Conservation (phyloP, 768 basidiomycete genomes). For the Dioszegia crocea region DNA sequence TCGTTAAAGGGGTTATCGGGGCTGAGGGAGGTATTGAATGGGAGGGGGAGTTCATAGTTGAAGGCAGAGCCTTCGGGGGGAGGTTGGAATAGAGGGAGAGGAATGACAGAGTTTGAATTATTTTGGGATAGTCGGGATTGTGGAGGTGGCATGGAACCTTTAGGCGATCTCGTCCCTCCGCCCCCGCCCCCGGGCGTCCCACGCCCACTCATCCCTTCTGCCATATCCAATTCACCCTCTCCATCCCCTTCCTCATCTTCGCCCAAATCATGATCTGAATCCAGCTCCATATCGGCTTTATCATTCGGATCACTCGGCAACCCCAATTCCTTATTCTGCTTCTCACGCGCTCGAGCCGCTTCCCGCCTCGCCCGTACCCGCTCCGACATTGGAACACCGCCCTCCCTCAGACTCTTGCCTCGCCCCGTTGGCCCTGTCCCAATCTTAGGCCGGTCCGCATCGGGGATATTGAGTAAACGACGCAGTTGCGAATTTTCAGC, state of each 20-base stretch:
- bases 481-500: slow-evolving; percentile 48
- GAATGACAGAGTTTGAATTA: background rate
- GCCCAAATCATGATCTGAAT: slow-evolving; percentile 6
- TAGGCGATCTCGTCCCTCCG: slow-evolving; percentile 9
- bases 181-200: slow-evolving; percentile 8
- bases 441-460: slow-evolving; percentile 35
- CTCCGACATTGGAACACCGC: slow-evolving; percentile 49
- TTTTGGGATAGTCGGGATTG: background rate
- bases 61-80: slow-evolving; percentile 13
- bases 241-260: background rate
- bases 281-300: slow-evolving; percentile 9
- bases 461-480: slow-evolving; percentile 33
- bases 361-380: slow-evolving; percentile 47
- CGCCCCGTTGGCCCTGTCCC: slow-evolving; percentile 50
- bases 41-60: slow-evolving; percentile 33
- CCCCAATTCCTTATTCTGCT: slow-evolving; percentile 19
- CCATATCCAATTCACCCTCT: background rate
- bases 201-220: background rate
- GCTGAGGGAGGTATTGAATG: slow-evolving; percentile 22
- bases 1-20: slow-evolving; percentile 4
- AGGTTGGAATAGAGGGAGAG: background rate
- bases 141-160: background rate
- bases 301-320: slow-evolving; percentile 8
- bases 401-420: slow-evolving; percentile 48
- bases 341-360: slow-evolving; percentile 34